Evolutionary conservation across 108 stramenopile genomes (phyloP).

Genomic region (Chaetoceros muelleri): DNA sequence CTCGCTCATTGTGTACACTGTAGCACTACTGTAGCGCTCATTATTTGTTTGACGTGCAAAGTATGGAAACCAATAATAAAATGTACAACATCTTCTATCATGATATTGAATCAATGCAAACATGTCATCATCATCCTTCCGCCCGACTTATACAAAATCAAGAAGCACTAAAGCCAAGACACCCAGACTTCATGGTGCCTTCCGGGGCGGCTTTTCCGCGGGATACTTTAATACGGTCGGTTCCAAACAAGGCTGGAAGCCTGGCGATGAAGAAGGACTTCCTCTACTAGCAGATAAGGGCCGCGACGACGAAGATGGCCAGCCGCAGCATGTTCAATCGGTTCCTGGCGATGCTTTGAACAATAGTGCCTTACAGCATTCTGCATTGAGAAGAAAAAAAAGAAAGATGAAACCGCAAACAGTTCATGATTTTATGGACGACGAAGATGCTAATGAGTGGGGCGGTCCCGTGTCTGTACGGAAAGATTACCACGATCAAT

Average conservation of each 20-base stretch:
- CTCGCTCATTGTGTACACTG: too few relatives aligned
- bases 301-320: slow-evolving; percentile 5
- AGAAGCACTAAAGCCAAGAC: slow-evolving; percentile 3
- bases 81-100: too few relatives aligned
- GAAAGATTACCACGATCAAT: slow-evolving; percentile 11
- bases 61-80: too few relatives aligned
- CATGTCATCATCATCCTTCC: neutral
- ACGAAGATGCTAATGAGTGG: slow-evolving; percentile 44
- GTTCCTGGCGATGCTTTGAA: too few relatives aligned
- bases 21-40: too few relatives aligned
- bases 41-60: too few relatives aligned
- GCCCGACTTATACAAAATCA: neutral
- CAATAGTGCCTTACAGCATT: too few relatives aligned
- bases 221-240: slow-evolving; percentile 85
- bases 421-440: slow-evolving; percentile 51
- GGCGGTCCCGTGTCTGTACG: slow-evolving; percentile 34
- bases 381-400: too few relatives aligned
- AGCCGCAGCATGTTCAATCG: too few relatives aligned
- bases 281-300: neutral
- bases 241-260: slow-evolving; percentile 73
- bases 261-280: slow-evolving; percentile 26
- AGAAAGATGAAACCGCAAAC: slow-evolving; percentile 25
- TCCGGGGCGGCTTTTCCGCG: slow-evolving; percentile 78
- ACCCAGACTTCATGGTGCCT: slow-evolving; percentile 55
- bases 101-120: too few relatives aligned